A percentile compares a stretch with the other conserved stretches of the same genome.
These are phyloP conservation scores for Lolium rigidum DNA, from an alignment of 176 grass and related monocot species.

Conservation along the genomic window DNA sequence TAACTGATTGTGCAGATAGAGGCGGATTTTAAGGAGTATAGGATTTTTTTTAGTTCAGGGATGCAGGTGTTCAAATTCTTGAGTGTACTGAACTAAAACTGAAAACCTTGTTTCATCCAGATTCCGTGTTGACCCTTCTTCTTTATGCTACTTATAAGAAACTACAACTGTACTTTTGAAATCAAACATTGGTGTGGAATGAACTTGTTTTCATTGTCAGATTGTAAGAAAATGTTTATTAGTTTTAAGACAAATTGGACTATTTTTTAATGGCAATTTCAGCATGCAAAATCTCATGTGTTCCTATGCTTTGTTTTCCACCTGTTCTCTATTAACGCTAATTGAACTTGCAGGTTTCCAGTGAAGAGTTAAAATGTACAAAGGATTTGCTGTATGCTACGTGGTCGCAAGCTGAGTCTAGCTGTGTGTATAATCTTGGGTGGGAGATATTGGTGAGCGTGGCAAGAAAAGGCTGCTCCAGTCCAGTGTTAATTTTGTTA, in stretches of 20 bases:
- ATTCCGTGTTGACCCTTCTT: not conserved
- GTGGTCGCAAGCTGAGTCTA: conserved; percentile 17
- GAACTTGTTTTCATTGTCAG: not conserved
- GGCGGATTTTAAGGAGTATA: not conserved
- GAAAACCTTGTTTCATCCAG: not conserved
- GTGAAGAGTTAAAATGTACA: conserved; percentile 49
- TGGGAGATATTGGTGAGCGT: conserved; percentile 26
- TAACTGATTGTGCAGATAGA: not conserved
- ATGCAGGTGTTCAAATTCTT: not conserved
- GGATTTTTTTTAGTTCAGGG: not conserved
- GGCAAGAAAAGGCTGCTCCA: conserved; percentile 39
- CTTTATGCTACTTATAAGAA: not conserved
- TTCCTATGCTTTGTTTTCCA: not conserved
- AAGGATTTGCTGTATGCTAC: conserved; percentile 35
- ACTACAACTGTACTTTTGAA: not conserved
- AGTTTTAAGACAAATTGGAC: not conserved
- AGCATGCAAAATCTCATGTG: not conserved
- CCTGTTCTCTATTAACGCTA: not conserved
- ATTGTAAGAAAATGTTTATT: not conserved
- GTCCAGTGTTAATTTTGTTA: conserved; percentile 35
- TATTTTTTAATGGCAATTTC: not conserved
- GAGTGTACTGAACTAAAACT: not conserved
- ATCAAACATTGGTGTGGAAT: not conserved
- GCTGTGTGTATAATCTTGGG: conserved; percentile 53
- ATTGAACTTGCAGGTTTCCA: conserved; percentile 28